Conservation (phyloP, 192 early-diverging fungal genomes). For the Linderina pennispora region DNA sequence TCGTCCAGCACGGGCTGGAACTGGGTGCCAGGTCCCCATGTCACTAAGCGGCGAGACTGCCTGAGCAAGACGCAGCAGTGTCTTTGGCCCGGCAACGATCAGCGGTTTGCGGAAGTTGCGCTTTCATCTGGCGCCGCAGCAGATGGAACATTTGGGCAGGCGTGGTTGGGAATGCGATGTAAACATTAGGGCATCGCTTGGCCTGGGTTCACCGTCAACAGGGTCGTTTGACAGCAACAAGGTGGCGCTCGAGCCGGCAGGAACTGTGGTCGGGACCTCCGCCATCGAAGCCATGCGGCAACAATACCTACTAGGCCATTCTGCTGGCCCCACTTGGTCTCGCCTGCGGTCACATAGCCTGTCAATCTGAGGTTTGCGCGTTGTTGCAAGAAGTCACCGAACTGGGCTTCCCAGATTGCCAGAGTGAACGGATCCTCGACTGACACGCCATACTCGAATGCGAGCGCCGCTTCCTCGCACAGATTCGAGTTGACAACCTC, state of each 20-base stretch:
- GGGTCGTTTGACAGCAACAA: slow-evolving; percentile 85
- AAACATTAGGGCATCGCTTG: slow-evolving; percentile 79
- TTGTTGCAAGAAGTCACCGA: slow-evolving; percentile 98
- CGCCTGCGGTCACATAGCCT: slow-evolving; percentile 80
- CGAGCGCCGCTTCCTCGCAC: slow-evolving; percentile 90
- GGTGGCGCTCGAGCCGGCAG: slow-evolving; percentile 84
- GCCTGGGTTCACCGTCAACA: slow-evolving; percentile 39
- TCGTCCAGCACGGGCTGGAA: slow-evolving; percentile 83
- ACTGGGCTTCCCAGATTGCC: slow-evolving; percentile 96
- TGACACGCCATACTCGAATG: slow-evolving; percentile 92
- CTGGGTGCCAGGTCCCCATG: slow-evolving; percentile 79
- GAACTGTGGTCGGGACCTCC: slow-evolving; percentile 94
- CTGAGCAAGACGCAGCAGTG: slow-evolving; percentile 60
- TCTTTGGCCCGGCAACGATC: slow-evolving; percentile 76
- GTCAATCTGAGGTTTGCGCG: slow-evolving; percentile 93
- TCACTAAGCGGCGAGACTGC: slow-evolving; percentile 70
- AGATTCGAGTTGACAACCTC: slow-evolving; percentile 90
- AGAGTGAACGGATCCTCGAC: slow-evolving; percentile 83
- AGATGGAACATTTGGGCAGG: slow-evolving; percentile 97
- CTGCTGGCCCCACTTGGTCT: slow-evolving; percentile 93
- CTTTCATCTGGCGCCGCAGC: slow-evolving; percentile 81
- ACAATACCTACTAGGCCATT: slow-evolving; percentile 83
- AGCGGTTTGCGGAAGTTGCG: slow-evolving; percentile 91
- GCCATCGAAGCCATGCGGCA: slow-evolving; percentile 95
- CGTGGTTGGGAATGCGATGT: slow-evolving; percentile 86